Base-by-base conservation (phyloP, 202 grass and related monocot species). In the Thinopyrum obtusiflorum region DNA sequence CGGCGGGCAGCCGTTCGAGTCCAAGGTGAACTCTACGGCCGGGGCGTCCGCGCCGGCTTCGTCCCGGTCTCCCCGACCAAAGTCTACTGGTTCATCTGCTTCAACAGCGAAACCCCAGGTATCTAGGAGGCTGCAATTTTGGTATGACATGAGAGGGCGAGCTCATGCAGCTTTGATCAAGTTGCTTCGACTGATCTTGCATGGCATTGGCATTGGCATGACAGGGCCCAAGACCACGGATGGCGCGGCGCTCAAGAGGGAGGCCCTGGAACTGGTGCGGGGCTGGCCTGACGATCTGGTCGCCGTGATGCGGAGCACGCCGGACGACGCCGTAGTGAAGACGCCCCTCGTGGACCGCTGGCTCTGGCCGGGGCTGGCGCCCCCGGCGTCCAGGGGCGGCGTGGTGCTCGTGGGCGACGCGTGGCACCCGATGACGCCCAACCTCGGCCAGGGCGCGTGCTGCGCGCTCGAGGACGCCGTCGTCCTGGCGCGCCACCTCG, bases 391-490 rank as follows among this genome's bases (percentile, higher is more conserved):
- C 49, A 60, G 21, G 64, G 76, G 84, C 25, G 86, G 86, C 27
- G 93, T 92, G 33, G 95, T 95, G 59, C 85, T 98, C 42, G 89
- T 84, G 9, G 95, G 95, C 23, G 95, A 98, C 55, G 93, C 93
- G 49, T 98, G 95, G 95, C 95, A 98, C 84, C 95, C 95, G n/a
- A 98, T 98, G 95, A 98, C 95, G 11, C 95, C 95, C 77, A 98
- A 98, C 85, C 91, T 98, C 29, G 95, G 93, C 28, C 95, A 98
- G 87, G 95, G 95, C 13, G 93, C 93, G 4, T 95, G 95, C 85
- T 98, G 93, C 24, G 93, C 95, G 55, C 86, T 98, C 18, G 95
- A 98, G 86, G 95, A 98, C 88, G 90, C 95, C 14, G 91, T 98
- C 37, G 84, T 98, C 46, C 88, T 98, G 23, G 89, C 79, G 35